A percentile compares a stretch with the other conserved stretches of the same genome.
Evolutionary conservation across 1,284 basidiomycete species (phyloP).

Genomic region (Anthracocystis panici-leucophaei): DNA sequence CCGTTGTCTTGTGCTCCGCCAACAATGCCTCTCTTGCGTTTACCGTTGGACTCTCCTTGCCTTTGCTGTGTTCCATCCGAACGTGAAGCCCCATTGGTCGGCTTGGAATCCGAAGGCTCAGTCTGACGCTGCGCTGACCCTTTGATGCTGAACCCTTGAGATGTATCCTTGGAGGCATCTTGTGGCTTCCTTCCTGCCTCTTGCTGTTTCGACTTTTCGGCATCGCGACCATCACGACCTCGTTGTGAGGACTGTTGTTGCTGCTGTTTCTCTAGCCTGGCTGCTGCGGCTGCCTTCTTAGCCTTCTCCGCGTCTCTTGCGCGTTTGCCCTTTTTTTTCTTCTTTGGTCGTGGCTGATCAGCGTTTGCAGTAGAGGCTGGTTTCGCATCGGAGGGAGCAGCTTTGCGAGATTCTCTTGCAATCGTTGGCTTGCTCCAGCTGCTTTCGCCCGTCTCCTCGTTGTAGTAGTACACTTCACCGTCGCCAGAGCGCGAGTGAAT

Average conservation of each 20-base stretch:
- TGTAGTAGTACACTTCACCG: constrained; percentile 50
- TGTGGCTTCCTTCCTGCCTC: constrained; percentile 9
- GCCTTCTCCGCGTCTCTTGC: constrained; percentile 23
- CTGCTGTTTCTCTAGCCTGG: constrained; percentile 6
- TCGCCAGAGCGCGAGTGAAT: constrained; percentile 33
- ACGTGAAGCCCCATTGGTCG: not conserved
- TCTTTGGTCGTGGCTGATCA: constrained; percentile 16
- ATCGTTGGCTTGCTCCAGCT: constrained; percentile 32
- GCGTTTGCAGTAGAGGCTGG: not conserved
- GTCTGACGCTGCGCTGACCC: constrained; percentile 36
- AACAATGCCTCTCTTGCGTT: constrained; percentile 29
- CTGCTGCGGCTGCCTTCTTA: constrained; percentile 9
- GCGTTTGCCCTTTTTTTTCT: constrained; percentile 34
- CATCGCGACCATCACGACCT: constrained; percentile 5
- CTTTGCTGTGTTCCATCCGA: constrained; percentile 4
- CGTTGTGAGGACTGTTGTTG: constrained; percentile 10
- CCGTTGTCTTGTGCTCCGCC: constrained; percentile 1
- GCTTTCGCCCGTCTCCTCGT: constrained; percentile 44
- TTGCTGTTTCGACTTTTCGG: constrained; percentile 1
- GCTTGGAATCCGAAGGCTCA: constrained; percentile 12
- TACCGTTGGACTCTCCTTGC: constrained; percentile 14
- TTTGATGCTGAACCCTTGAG: constrained; percentile 46
- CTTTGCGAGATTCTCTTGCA: constrained; percentile 8
- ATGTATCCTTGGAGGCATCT: not conserved
- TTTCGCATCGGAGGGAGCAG: not conserved